Base-by-base conservation (phyloP, 495 filamentous ascomycete species). In the Parathielavia appendiculata region DNA sequence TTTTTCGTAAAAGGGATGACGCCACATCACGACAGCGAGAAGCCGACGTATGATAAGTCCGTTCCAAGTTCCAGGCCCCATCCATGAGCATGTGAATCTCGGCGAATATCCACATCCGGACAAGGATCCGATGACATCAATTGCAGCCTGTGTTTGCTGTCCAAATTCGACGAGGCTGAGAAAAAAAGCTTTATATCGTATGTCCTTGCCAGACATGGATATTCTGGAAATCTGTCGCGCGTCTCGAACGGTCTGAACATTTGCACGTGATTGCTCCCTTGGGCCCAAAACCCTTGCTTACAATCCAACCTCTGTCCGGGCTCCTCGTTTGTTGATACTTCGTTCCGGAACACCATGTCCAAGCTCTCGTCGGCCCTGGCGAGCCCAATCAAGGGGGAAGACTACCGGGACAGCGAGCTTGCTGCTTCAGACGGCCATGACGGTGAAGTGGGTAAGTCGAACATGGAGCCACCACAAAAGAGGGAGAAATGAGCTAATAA, bases 11-110 rank as follows among this genome's bases (percentile, higher is more conserved):
- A 41, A 23, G 20, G 8, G 39, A 61, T 61, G 54, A 57, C 59
- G 59, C 48, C 59, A 61, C 45, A 57, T 57, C 54, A 61, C 59
- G 59, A 61, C 54, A 61, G 4, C 26, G 14, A 40, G 43, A 16
- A 53, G 10, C 34, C 47, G 59, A 49, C 59, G 40, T 35, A 17
- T 56, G 41, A 51, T 50, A 56, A 36, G 45, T 45, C 19, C 11
- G 36, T 23, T 41, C 26, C 1, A 17, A 6, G 12, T 13, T 41
- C n/a, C 50, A 2, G 51, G 43, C 54, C 43, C 58, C 52, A 56
- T 41, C 36, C 17, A 5, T 5, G 22, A 19, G 19, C 16, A 23
- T 34, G 30, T 17, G 22, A 10, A 45, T 9, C 43, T 40, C 48
- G 47, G 16, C 36, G 23, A 2, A 26, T 14, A 52, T 46, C 54